A percentile compares a stretch with the other conserved stretches of the same genome.
Evolutionary conservation across 2,329 filamentous ascomycete species (phyloP).

Genomic region (Calonectria honghensis): DNA sequence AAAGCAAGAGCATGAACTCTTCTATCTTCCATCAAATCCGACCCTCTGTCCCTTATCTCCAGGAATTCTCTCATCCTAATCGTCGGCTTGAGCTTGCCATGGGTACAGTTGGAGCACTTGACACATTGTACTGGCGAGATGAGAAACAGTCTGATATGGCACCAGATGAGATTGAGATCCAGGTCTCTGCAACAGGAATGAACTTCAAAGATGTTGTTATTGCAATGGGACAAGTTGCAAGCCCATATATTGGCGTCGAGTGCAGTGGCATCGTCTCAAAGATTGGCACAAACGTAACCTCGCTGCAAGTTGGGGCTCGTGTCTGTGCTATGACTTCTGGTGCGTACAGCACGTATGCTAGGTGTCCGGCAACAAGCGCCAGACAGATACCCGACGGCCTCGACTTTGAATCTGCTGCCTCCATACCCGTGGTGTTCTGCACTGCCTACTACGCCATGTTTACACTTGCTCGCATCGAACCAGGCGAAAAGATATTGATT

Average conservation of each 20-base stretch:
- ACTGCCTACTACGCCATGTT: constrained; percentile 47
- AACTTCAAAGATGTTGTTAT: constrained; percentile 69
- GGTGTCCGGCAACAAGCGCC: constrained; percentile 65
- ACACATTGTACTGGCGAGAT: constrained; percentile 64
- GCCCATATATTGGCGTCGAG: constrained; percentile 63
- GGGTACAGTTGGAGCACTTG: constrained; percentile 61
- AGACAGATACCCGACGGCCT: constrained; percentile 37
- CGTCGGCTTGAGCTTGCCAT: constrained; percentile 62
- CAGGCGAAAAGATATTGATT: constrained; percentile 57
- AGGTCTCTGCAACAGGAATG: constrained; percentile 64
- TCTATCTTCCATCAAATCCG: constrained; percentile 52
- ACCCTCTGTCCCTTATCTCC: constrained; percentile 52
- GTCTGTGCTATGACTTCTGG: constrained; percentile 41
- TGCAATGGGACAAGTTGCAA: constrained; percentile 62
- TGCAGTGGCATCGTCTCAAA: constrained; percentile 62
- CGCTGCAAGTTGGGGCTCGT: constrained; percentile 38
- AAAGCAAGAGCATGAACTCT: constrained; percentile 52
- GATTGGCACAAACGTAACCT: constrained; percentile 58
- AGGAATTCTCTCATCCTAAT: constrained; percentile 62
- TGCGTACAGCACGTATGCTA: constrained; percentile 40
- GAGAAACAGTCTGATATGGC: constrained; percentile 53
- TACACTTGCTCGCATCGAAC: constrained; percentile 39
- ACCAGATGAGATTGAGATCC: constrained; percentile 64
- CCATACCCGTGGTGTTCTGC: constrained; percentile 45
- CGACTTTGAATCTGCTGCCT: constrained; percentile 35